Percentiles rank a stretch among this genome's conserved stretches.
These are phyloP conservation scores for Entomortierella beljakovae DNA, from an alignment of 192 early-diverging fungal species.

Conservation along the genomic window DNA sequence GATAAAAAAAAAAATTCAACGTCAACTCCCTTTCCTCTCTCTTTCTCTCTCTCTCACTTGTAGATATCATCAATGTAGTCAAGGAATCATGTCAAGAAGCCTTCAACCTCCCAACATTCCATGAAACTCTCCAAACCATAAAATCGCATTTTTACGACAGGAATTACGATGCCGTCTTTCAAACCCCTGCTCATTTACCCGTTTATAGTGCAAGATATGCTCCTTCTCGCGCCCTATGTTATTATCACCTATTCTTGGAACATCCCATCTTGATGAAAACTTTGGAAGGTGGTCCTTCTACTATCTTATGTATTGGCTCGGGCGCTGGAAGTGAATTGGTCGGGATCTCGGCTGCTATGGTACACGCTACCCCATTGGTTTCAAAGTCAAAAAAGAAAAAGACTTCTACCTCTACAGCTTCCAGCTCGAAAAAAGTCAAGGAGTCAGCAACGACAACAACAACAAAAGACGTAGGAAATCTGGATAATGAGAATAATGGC, in stretches of 20 bases:
- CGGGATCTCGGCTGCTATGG: slow-evolving; percentile 79
- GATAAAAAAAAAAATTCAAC: not conserved
- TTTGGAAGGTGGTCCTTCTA: slow-evolving; percentile 59
- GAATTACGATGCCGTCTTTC: slow-evolving; percentile 88
- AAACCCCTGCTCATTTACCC: slow-evolving; percentile 73
- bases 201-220: slow-evolving; percentile 92
- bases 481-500: not conserved
- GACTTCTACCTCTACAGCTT: not conserved
- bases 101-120: slow-evolving; percentile 70
- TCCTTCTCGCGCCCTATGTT: slow-evolving; percentile 87
- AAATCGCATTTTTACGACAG: slow-evolving; percentile 86
- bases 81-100: slow-evolving; percentile 69
- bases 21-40: not conserved
- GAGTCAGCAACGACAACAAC: not conserved
- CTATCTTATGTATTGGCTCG: slow-evolving; percentile 78
- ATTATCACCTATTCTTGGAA: slow-evolving; percentile 76
- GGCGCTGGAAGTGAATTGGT: slow-evolving; percentile 90
- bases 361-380: slow-evolving; percentile 40
- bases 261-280: slow-evolving; percentile 58
- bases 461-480: not conserved
- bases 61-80: slow-evolving; percentile 74
- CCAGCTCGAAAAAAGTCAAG: slow-evolving; percentile 7
- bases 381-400: slow-evolving; percentile 35
- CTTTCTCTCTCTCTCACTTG: not conserved
- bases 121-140: slow-evolving; percentile 73